A percentile compares a stretch with the other conserved stretches of the same genome.
phyloP scores from a whole-genome alignment of 192 early-diverging fungal genomes.

The Dispira parvispora region DNA sequence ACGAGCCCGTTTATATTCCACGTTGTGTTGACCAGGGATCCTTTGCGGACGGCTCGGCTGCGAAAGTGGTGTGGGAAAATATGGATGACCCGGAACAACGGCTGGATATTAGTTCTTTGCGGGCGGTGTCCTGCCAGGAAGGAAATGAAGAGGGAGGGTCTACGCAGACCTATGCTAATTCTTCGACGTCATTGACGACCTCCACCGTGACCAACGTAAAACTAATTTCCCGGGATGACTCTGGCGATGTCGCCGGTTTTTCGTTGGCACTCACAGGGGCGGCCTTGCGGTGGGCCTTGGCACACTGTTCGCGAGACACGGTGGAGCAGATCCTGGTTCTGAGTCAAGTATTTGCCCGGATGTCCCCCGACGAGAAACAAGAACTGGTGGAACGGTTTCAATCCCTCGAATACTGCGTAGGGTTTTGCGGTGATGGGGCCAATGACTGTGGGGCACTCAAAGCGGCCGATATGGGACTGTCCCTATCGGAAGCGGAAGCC shows the following conservation, averaged over 20 bases:
- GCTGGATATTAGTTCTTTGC: conserved; percentile 37
- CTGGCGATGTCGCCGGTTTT: conserved; percentile 19
- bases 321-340: conserved; percentile 72
- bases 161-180: conserved; percentile 8
- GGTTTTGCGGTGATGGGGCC: conserved; percentile 99
- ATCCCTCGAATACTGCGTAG: conserved; percentile 77
- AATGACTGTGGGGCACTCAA: conserved; percentile 97
- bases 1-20: neutral
- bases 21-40: neutral
- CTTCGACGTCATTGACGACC: conserved; percentile 12
- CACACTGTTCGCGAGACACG: conserved; percentile 39
- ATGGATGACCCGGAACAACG: conserved; percentile 31
- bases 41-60: neutral
- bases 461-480: conserved; percentile 89
- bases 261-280: conserved; percentile 80
- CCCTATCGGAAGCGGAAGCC: conserved; percentile 92
- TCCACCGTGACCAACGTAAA: conserved; percentile 13
- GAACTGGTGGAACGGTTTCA: conserved; percentile 83
- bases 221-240: conserved; percentile 22
- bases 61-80: conserved; percentile 26
- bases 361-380: conserved; percentile 98
- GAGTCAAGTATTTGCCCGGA: conserved; percentile 84
- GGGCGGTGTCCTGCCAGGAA: conserved; percentile 19
- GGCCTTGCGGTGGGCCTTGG: conserved; percentile 88
- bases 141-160: conserved; percentile 5